Evolutionary conservation across 352 stramenopile species (phyloP), one percentile per base, ranked within the genome.

Genomic region (Pythium aquatile): DNA sequence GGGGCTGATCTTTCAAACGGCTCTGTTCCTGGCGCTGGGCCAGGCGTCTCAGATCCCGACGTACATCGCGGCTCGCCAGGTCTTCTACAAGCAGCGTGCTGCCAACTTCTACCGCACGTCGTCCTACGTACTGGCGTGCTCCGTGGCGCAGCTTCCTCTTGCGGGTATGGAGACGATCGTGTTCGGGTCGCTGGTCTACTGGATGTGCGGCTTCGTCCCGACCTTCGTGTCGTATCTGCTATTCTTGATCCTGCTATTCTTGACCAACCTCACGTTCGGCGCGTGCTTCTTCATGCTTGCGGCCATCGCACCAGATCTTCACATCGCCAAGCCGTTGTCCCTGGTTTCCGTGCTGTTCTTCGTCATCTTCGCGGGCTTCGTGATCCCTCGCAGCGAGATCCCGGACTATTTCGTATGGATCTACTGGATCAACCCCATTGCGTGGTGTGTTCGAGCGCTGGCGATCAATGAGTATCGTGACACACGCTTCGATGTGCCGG

Each of bases 31-130:
- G 2, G 76, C 77, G 13, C 59, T 97, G 28, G 82, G 84, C 35
- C 76, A 85, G n/a, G 88, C 90, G 62, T 67, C 83, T 5, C 78
- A 88, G 49, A 68, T 97, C 9, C 83, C 88, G 13, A 86, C 80
- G 10, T 84, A 94, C 56, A 83, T 93, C 53, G 68, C 79, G 13
- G 67, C 66, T 14, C 73, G 75, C 14, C 60, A 47, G n/a, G 62
- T 87, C 26, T 96, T 89, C 72, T 94, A 94, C 76, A 94, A 93
- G 53, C 87, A 96, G 32, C 72, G 74, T 92, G 37, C 35, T 93
- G 35, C 20, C 20, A 24, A 24, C 20, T 24, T 24, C 20, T 24
- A 24, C 20, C 20, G 20, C 20, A 24, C 20, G 20, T 24, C 20
- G 20, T 24, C 20, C 20, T 24, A 24, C 20, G 20, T 24, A 24